Percentiles rank a stretch among this genome's conserved stretches.
phyloP scores from a whole-genome alignment of 805 yeast genomes.

The Saturnispora serradocipensis region DNA sequence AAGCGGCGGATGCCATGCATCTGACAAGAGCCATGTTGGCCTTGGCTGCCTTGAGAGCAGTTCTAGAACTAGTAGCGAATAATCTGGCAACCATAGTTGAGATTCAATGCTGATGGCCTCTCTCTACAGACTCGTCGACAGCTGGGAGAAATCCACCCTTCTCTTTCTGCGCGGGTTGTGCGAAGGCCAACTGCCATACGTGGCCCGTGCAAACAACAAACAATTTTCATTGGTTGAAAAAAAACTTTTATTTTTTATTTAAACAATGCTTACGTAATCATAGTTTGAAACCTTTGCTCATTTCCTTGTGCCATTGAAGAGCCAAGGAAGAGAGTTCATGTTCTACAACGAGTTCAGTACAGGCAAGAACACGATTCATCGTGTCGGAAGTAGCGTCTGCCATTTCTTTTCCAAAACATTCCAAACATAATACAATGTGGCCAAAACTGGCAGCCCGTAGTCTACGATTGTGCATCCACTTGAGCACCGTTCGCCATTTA shows the following conservation, averaged over 20 bases:
- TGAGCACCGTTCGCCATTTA: constrained; percentile 7
- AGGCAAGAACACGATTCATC: neutral
- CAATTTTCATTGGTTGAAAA: neutral
- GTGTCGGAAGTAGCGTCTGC: neutral
- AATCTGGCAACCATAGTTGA: constrained; percentile 38
- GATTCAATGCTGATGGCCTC: constrained; percentile 1
- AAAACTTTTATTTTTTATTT: neutral
- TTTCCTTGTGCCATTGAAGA: neutral
- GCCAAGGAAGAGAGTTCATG: neutral
- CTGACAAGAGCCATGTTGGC: constrained; percentile 69
- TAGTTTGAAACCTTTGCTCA: neutral
- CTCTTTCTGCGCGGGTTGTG: constrained; percentile 1
- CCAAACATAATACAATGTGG: constrained; percentile 19
- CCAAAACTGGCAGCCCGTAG: constrained; percentile 20
- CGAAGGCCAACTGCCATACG: neutral
- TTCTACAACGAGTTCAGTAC: neutral
- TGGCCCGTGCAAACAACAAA: neutral
- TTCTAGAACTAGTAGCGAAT: constrained; percentile 62
- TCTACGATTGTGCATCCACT: constrained; percentile 18
- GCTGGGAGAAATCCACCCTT: neutral
- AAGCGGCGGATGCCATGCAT: constrained; percentile 71
- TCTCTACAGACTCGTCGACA: neutral
- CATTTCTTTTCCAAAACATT: constrained; percentile 17
- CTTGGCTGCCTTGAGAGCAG: constrained; percentile 83
- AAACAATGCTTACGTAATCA: neutral